These are phyloP conservation scores for Clavulina sp. DNA, from an alignment of 768 basidiomycete species.

Conservation along the genomic window DNA sequence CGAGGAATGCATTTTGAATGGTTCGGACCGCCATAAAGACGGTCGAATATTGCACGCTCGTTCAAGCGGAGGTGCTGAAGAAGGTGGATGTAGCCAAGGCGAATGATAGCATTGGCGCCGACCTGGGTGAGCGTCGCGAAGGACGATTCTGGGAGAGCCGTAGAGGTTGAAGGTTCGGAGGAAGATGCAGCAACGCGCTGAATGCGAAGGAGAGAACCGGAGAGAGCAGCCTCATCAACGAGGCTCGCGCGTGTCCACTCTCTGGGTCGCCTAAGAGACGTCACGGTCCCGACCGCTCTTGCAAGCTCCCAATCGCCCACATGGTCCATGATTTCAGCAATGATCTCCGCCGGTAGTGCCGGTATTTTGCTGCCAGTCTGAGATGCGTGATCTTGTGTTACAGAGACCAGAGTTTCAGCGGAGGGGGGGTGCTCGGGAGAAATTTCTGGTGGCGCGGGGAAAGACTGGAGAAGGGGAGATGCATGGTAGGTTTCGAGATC, in stretches of 20 bases:
- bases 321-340: constrained; percentile 61
- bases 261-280: constrained; percentile 42
- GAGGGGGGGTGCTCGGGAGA: constrained; percentile 3
- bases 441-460: constrained; percentile 5
- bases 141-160: too few species aligned
- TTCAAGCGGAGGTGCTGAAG: constrained; percentile 54
- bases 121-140: constrained; percentile 47
- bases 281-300: constrained; percentile 57
- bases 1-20: constrained; percentile 58
- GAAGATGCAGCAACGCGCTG: constrained; percentile 36
- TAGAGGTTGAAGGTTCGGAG: constrained; percentile 30
- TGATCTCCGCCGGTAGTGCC: constrained; percentile 54
- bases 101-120: constrained; percentile 46
- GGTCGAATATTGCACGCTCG: constrained; percentile 44
- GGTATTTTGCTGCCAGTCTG: constrained; percentile 11
- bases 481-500: constrained; percentile 50
- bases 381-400: constrained; percentile 18
- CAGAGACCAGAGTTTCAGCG: constrained; percentile 11
- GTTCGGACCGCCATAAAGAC: constrained; percentile 29
- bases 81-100: constrained; percentile 61
- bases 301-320: constrained; percentile 74
- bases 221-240: constrained; percentile 57
- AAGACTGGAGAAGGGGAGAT: not conserved
- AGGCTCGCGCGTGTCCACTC: constrained; percentile 54
- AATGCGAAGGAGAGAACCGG: constrained; percentile 40